Conservation (phyloP, 164 flowering plant species). For the Tetracentron sinense region DNA sequence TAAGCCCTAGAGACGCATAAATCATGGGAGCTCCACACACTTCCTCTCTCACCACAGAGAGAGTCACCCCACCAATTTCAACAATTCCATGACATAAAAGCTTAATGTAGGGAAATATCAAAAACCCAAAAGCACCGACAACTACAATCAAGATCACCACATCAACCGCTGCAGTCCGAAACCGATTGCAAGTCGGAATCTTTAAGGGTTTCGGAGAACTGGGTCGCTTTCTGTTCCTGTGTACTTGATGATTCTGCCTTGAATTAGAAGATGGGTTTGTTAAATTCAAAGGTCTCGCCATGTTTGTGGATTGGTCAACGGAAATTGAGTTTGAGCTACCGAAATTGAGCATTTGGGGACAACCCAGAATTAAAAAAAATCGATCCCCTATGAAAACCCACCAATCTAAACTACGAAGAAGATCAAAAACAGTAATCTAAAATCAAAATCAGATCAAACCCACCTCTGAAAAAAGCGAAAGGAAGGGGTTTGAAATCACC, state of each 20-base stretch:
- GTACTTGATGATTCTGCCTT: conserved; percentile 17
- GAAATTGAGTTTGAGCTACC: conserved; percentile 12
- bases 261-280: conserved; percentile 13
- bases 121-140: conserved; percentile 59
- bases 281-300: conserved; percentile 20
- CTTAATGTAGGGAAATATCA: conserved; percentile 57
- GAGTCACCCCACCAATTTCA: conserved; percentile 25
- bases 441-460: background rate
- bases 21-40: conserved; percentile 48
- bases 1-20: conserved; percentile 54
- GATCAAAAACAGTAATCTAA: background rate
- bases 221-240: conserved; percentile 29
- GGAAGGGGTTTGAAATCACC: conserved; percentile 1
- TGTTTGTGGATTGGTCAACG: conserved; percentile 7
- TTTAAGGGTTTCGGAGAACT: conserved; percentile 28
- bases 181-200: conserved; percentile 44
- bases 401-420: conserved; percentile 3
- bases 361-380: conserved; percentile 9
- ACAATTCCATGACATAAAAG: conserved; percentile 19
- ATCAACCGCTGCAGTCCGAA: conserved; percentile 63
- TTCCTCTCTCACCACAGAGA: conserved; percentile 40
- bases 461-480: background rate
- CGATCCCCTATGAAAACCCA: conserved; percentile 11
- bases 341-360: conserved; percentile 23
- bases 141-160: conserved; percentile 66